These are phyloP conservation scores for Globisporangium splendens DNA, from an alignment of 352 stramenopile species.

Conservation along the genomic window DNA sequence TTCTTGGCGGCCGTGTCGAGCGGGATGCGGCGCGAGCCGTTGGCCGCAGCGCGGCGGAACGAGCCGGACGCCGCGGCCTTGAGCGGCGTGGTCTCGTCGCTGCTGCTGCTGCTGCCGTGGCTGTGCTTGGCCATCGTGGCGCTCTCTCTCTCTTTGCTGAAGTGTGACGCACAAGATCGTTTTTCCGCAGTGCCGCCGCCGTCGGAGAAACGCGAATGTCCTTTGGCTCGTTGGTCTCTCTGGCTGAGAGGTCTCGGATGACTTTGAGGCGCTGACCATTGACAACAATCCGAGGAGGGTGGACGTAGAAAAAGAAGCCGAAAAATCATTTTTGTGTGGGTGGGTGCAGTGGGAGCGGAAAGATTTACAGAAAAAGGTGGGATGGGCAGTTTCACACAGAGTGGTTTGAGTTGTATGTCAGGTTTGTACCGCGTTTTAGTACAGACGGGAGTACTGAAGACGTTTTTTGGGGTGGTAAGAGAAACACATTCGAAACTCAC, in stretches of 20 bases:
- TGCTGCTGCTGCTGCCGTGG: constrained; percentile 37
- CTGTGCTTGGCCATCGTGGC: constrained; percentile 3
- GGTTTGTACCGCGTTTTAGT: not conserved
- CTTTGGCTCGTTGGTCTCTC: too few relatives aligned
- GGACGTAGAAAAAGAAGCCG: not conserved
- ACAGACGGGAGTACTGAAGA: not conserved
- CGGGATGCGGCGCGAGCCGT: constrained; percentile 37
- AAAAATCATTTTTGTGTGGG: not conserved
- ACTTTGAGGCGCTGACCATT: too few relatives aligned
- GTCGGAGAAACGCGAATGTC: not conserved
- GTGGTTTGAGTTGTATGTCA: not conserved
- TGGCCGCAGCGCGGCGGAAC: constrained; percentile 7
- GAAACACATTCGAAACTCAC: not conserved
- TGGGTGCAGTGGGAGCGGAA: not conserved
- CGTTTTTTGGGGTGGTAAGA: not conserved
- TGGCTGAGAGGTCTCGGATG: too few relatives aligned
- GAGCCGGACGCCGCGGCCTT: constrained; percentile 22
- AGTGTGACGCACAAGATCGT: not conserved
- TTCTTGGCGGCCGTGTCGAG: constrained; percentile 44
- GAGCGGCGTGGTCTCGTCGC: constrained; percentile 56
- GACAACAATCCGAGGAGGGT: too few relatives aligned
- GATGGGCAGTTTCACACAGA: not conserved
- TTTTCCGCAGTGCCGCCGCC: not conserved
- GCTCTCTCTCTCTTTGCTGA: too few relatives aligned
- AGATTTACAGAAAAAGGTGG: not conserved